Conservation (phyloP, 345 rosid genomes). For the Ceriops tagal region DNA sequence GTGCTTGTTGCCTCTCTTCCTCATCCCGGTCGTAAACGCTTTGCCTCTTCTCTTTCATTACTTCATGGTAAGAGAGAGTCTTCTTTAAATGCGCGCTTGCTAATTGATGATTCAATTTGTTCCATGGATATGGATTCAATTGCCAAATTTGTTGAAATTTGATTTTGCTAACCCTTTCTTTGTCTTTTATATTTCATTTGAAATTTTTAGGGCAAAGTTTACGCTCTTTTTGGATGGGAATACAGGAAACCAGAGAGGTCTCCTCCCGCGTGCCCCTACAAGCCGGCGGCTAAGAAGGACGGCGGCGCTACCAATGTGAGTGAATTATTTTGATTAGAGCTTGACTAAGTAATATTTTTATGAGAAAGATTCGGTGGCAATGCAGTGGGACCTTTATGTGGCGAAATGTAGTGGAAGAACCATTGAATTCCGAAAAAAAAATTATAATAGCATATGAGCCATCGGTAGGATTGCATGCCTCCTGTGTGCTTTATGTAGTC, state of each 20-base stretch:
- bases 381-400: too few relatives aligned
- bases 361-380: too few relatives aligned
- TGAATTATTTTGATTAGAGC: background rate
- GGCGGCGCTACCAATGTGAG: slow-evolving; percentile 43
- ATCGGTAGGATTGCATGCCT: too few relatives aligned
- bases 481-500: too few relatives aligned
- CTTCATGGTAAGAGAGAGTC: slow-evolving; percentile 47
- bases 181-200: background rate
- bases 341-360: too few relatives aligned
- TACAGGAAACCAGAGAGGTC: slow-evolving; percentile 81
- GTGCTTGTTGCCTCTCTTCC: slow-evolving; percentile 88
- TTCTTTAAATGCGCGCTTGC: background rate
- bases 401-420: too few relatives aligned
- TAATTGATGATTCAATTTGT: background rate
- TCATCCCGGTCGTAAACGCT: slow-evolving; percentile 78
- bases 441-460: too few relatives aligned
- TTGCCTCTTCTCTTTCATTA: slow-evolving; percentile 64
- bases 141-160: too few relatives aligned
- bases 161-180: background rate
- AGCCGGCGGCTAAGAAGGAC: slow-evolving; percentile 44
- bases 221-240: slow-evolving; percentile 82
- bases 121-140: too few relatives aligned
- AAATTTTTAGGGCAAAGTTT: slow-evolving; percentile 56
- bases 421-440: too few relatives aligned
- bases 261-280: slow-evolving; percentile 86